A percentile compares a stretch with the other conserved stretches of the same genome.
Evolutionary conservation across 1,284 basidiomycete species (phyloP).

Genomic region (Trichosporon inkin): DNA sequence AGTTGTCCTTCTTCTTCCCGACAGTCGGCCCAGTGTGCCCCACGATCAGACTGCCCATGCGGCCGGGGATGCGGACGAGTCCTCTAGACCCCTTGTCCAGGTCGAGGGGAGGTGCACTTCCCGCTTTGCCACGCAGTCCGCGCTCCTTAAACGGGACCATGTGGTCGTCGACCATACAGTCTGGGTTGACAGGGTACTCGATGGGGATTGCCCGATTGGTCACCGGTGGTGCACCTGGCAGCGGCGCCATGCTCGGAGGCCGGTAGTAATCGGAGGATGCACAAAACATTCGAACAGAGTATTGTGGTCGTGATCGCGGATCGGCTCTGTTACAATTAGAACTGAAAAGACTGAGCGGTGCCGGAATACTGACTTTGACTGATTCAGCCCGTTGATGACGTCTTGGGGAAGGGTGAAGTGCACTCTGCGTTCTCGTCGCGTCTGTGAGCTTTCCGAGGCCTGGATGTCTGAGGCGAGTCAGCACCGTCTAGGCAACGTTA

Average conservation of each 20-base stretch:
- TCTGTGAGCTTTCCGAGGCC: constrained; percentile 32
- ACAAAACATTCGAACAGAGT: constrained; percentile 73
- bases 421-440: constrained; percentile 30
- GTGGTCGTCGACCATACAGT: constrained; percentile 75
- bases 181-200: constrained; percentile 87
- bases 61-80: constrained; percentile 54
- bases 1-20: constrained; percentile 43
- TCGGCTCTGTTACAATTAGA: constrained; percentile 23
- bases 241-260: constrained; percentile 45
- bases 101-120: constrained; percentile 87
- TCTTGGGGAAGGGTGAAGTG: constrained; percentile 35
- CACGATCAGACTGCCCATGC: constrained; percentile 71
- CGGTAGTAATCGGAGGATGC: constrained; percentile 79
- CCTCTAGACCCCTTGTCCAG: constrained; percentile 57
- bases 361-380: constrained; percentile 28
- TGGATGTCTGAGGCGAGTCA: constrained; percentile 31
- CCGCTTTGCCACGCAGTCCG: constrained; percentile 93
- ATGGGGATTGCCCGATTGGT: constrained; percentile 56
- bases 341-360: not conserved
- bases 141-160: constrained; percentile 73
- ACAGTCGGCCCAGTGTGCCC: constrained; percentile 70
- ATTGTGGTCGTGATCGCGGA: constrained; percentile 30
- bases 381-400: constrained; percentile 38
- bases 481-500: not conserved
- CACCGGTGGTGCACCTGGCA: constrained; percentile 43